phyloP scores from a whole-genome alignment of 2,329 filamentous ascomycete species.

The Aspergillus sp. region DNA sequence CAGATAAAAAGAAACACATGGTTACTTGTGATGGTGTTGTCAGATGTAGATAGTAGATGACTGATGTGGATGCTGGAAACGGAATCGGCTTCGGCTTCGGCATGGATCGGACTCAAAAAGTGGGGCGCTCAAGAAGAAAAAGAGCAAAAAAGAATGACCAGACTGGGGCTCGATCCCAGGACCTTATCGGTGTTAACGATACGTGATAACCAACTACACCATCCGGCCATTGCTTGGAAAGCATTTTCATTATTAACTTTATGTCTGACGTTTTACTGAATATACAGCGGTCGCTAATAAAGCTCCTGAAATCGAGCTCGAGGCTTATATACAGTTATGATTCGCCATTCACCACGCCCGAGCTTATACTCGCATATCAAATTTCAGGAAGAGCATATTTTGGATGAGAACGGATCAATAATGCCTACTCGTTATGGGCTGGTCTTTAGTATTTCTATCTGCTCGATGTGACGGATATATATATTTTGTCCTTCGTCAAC shows the following conservation, averaged over 20 bases:
- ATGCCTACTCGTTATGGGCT: no score
- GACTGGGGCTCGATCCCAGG: slow-evolving; percentile 12
- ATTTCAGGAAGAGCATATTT: no score
- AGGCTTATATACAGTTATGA: no score
- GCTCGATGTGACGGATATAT: no score
- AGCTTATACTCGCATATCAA: no score
- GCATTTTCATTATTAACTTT: fast-evolving
- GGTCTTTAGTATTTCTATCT: no score
- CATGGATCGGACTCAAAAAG: not conserved
- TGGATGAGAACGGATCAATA: no score
- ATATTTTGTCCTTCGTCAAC: no score
- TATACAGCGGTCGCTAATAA: no score
- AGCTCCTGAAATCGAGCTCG: no score
- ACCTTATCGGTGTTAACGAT: slow-evolving; percentile 21
- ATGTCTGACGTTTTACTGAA: fast-evolving
- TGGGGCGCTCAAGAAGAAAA: no score
- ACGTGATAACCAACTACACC: slow-evolving; percentile 40
- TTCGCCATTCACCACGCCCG: no score
- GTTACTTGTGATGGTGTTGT: not conserved
- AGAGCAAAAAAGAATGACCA: slow-evolving; percentile 2
- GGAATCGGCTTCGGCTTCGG: slow-evolving; percentile 8
- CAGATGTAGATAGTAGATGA: not conserved
- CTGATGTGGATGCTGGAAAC: not conserved
- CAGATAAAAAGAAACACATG: not conserved
- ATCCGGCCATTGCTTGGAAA: slow-evolving; percentile 26